phyloP scores from a whole-genome alignment of 2,329 filamentous ascomycete genomes.

The Tolypocladium ovalisporum region DNA sequence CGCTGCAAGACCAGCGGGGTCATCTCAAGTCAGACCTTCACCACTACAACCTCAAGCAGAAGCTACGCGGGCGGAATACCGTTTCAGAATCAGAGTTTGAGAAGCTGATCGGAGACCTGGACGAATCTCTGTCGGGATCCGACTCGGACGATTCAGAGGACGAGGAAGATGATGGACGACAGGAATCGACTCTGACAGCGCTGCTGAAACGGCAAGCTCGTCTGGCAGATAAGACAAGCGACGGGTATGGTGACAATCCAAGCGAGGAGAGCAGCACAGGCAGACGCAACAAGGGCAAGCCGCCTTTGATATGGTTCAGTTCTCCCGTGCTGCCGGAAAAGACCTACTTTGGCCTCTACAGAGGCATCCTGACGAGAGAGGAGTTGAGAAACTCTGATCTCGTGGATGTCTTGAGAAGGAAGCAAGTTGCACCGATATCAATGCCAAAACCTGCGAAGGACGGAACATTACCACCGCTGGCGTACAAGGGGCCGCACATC shows the following conservation, averaged over 20 bases:
- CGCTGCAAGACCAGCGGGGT: slow-evolving; percentile 68
- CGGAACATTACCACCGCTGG: slow-evolving; percentile 40
- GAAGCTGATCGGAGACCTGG: slow-evolving; percentile 70
- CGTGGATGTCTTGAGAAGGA: slow-evolving; percentile 58
- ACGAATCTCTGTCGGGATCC: slow-evolving; percentile 88
- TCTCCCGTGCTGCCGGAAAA: slow-evolving; percentile 66
- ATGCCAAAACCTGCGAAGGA: slow-evolving; percentile 45
- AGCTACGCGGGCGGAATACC: slow-evolving; percentile 59
- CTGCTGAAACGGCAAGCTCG: slow-evolving; percentile 77
- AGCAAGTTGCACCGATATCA: slow-evolving; percentile 60
- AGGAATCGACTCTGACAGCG: slow-evolving; percentile 62
- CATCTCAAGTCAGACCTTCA: slow-evolving; percentile 89
- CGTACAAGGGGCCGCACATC: slow-evolving; percentile 67
- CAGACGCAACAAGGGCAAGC: slow-evolving; percentile 49
- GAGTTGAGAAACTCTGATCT: slow-evolving; percentile 56
- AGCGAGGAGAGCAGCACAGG: slow-evolving; percentile 25
- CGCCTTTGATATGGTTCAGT: slow-evolving; percentile 76
- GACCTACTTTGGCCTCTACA: slow-evolving; percentile 75
- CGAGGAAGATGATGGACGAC: slow-evolving; percentile 44
- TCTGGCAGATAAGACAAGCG: slow-evolving; percentile 41
- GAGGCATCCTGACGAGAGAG: slow-evolving; percentile 62
- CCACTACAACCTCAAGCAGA: slow-evolving; percentile 89
- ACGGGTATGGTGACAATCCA: slow-evolving; percentile 39
- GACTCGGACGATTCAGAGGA: slow-evolving; percentile 63
- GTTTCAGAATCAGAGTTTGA: slow-evolving; percentile 80